Evolutionary conservation across 2,329 filamentous ascomycete genomes (phyloP).

Genomic region (Byssochlamys sp.): DNA sequence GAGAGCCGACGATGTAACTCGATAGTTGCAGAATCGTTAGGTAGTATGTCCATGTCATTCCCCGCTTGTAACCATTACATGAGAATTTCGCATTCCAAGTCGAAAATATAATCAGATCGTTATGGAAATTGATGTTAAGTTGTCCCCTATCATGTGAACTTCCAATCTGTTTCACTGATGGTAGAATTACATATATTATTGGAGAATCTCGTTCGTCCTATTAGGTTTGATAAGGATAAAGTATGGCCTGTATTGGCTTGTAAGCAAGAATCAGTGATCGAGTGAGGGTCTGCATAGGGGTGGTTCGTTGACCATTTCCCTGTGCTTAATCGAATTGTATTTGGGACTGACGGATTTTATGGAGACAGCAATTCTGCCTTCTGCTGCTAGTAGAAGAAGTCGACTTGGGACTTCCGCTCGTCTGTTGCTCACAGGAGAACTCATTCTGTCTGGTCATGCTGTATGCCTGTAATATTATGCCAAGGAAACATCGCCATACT

Average conservation of each 20-base stretch:
- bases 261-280: no score
- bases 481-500: no score
- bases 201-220: background rate
- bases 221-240: background rate
- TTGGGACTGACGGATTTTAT: no score
- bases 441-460: background rate
- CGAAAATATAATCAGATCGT: background rate
- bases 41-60: background rate
- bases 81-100: background rate
- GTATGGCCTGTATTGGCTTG: no score
- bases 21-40: background rate
- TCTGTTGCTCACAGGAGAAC: background rate
- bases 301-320: no score
- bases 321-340: no score
- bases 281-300: no score
- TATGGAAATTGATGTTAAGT: background rate
- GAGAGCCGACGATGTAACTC: background rate
- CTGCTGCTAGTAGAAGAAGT: background rate
- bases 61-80: background rate
- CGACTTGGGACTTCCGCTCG: background rate
- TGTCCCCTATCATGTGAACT: background rate
- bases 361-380: no score
- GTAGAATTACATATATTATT: no score
- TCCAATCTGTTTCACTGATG: background rate
- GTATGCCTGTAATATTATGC: no score